Percentiles rank a stretch among this genome's conserved stretches.
phyloP scores from a whole-genome alignment of 1,139 yeast species.

The Diutina pseudorugosa region DNA sequence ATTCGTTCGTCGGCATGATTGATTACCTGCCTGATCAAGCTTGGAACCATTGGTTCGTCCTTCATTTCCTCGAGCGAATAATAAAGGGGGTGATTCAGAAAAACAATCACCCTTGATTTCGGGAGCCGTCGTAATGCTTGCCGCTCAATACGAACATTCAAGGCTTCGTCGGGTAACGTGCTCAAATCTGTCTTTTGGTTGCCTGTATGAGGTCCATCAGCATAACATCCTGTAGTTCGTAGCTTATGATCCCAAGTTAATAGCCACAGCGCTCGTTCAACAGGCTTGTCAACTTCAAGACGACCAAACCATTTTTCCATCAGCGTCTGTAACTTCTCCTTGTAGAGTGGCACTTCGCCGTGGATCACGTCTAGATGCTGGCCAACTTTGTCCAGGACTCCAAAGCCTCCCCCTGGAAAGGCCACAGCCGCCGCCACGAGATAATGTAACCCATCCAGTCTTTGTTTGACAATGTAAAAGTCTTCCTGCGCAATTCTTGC shows the following conservation, averaged over 20 bases:
- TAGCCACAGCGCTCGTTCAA: conserved; percentile 69
- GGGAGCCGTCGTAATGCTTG: conserved; percentile 41
- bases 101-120: conserved; percentile 33
- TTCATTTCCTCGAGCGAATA: conserved; percentile 67
- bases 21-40: conserved; percentile 46
- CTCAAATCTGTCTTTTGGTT: background rate
- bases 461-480: conserved; percentile 47
- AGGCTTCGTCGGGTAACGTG: conserved; percentile 15
- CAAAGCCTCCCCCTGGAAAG: conserved; percentile 68
- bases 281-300: conserved; percentile 47
- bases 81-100: conserved; percentile 58
- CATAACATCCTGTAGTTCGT: background rate
- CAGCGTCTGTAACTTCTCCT: conserved; percentile 49
- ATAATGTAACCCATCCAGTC: conserved; percentile 50
- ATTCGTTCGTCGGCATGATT: conserved; percentile 58
- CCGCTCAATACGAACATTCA: conserved; percentile 48
- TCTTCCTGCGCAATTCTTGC: conserved; percentile 69
- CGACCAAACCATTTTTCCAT: conserved; percentile 68
- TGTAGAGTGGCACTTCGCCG: conserved; percentile 60
- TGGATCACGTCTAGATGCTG: conserved; percentile 53
- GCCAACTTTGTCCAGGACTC: conserved; percentile 47
- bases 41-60: conserved; percentile 66
- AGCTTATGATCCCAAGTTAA: conserved; percentile 61
- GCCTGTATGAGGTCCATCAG: background rate
- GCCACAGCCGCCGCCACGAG: conserved; percentile 68